Evolutionary conservation across 768 basidiomycete genomes (phyloP).

Genomic region (Roridomyces roridus): DNA sequence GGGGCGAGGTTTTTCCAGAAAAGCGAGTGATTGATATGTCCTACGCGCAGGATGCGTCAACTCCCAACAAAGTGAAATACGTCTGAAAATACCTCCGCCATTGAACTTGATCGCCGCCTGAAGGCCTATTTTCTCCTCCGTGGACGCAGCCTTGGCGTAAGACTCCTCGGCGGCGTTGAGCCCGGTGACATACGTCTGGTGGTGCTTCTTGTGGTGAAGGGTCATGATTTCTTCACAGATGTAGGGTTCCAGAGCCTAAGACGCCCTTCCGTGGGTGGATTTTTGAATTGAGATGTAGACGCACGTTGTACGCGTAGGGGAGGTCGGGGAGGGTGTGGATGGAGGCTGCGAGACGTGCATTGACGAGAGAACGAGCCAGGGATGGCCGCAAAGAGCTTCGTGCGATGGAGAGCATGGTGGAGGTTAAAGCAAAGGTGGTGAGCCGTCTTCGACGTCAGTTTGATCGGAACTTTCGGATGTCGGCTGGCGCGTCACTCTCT

Average conservation of each 20-base stretch:
- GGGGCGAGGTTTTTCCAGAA: constrained; percentile 99
- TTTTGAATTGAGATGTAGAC: no score
- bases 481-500: no score
- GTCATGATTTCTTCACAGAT: constrained; percentile 95
- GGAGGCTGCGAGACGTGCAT: constrained; percentile 46
- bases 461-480: no score
- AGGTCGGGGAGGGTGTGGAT: constrained; percentile 80
- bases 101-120: constrained; percentile 97
- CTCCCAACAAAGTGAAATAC: background rate
- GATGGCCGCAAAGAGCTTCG: constrained; percentile 50
- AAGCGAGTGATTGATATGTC: constrained; percentile 93
- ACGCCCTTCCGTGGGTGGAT: constrained; percentile 2
- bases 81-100: constrained; percentile 73
- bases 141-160: constrained; percentile 68
- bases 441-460: no score
- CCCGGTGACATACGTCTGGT: constrained; percentile 92
- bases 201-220: constrained; percentile 91
- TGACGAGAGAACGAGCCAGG: constrained; percentile 51
- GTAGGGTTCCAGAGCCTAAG: constrained; percentile 82
- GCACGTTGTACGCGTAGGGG: constrained; percentile 81
- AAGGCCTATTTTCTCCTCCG: constrained; percentile 80
- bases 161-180: constrained; percentile 91
- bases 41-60: constrained; percentile 38
- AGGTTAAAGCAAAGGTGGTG: no score
- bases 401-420: constrained; percentile 58